Evolutionary conservation across 2,329 filamentous ascomycete species (phyloP).

Genomic region (Aspergillus phoenicis): DNA sequence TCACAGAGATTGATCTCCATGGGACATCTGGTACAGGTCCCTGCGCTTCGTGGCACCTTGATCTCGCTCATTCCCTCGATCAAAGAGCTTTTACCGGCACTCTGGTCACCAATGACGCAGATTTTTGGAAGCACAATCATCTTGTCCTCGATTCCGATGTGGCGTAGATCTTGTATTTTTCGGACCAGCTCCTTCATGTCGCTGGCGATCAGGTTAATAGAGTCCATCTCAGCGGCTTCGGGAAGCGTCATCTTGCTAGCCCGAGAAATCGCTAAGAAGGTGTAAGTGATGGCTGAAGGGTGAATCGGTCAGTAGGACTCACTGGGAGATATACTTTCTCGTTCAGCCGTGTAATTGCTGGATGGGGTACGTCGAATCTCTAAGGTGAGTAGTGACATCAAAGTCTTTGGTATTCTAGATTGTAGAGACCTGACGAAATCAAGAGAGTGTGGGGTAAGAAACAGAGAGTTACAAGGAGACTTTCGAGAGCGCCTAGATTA

Average conservation of each 20-base stretch:
- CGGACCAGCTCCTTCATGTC: conserved; percentile 43
- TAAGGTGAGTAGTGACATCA: not conserved
- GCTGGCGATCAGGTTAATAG: conserved; percentile 32
- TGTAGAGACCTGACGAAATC: too few species aligned
- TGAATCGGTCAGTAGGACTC: not conserved
- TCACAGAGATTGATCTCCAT: conserved; percentile 73
- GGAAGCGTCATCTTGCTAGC: conserved; percentile 2
- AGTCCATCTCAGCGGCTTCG: conserved; percentile 10
- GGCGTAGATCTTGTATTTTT: conserved; percentile 62
- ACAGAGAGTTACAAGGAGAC: too few species aligned
- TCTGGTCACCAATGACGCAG: conserved; percentile 82
- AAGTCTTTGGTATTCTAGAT: too few species aligned
- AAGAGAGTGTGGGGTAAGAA: too few species aligned
- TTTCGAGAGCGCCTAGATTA: too few species aligned
- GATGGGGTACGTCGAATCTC: not conserved
- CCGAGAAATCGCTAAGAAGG: not conserved
- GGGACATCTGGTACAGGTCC: conserved; percentile 78
- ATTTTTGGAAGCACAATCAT: conserved; percentile 72
- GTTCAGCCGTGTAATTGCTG: not conserved
- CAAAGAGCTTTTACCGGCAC: conserved; percentile 74
- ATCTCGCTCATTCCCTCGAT: conserved; percentile 67
- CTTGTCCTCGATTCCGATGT: conserved; percentile 71
- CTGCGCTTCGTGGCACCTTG: conserved; percentile 68
- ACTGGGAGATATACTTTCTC: not conserved
- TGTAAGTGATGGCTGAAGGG: conserved; percentile 1